Base-by-base conservation (phyloP, 129 eudicot species). In the Saposhnikovia divaricata region DNA sequence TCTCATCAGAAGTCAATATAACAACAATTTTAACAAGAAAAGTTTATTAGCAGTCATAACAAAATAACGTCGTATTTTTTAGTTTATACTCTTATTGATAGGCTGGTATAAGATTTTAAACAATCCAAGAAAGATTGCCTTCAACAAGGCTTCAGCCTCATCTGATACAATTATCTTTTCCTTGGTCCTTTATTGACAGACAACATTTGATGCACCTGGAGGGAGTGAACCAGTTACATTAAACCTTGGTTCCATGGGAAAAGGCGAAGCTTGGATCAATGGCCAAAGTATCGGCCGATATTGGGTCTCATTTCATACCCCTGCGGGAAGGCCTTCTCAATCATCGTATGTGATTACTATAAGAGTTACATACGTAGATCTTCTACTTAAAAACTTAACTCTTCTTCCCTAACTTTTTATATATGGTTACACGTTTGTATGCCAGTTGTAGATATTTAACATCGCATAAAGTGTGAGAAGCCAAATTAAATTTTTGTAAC, bases 241-340 rank as follows among this genome's bases (percentile, higher is more conserved):
- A 80, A 88, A 93, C 77, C 93, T 93, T 23, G 90, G 89, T 28
- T 85, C 97, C 28, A 93, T 93, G 98, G 98, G 97, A 39, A 93
- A 93, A 87, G 98, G 98, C 13, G 89, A 93, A 89, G 96, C 81
- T 75, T 93, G 98, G 98, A 72, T 93, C 50, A 93, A 93, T 80
- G 97, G 96, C 18, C 90, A 91, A 83, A 91, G 97, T 80, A 91
- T 93, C 61, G 98, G 98, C 31, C 85, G 98, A 61, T 93, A 89
- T 79, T 93, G 98, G 98, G 86, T 93, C 66, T 89, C 98, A 19
- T 89, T 86, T 77, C 87, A n/a, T 53, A 88, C 87, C 46, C 47
- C 83, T 27, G 48, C 51, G n/a, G 97, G 96, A 78, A 31, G 65
- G 80, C 96, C 98, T 74, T 88, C 98, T 46, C 98, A 93, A 76